Percentiles rank a stretch among this genome's conserved stretches.
Conservation (phyloP, 2,329 filamentous ascomycete genomes). For the Chaetomium olivaceum region DNA sequence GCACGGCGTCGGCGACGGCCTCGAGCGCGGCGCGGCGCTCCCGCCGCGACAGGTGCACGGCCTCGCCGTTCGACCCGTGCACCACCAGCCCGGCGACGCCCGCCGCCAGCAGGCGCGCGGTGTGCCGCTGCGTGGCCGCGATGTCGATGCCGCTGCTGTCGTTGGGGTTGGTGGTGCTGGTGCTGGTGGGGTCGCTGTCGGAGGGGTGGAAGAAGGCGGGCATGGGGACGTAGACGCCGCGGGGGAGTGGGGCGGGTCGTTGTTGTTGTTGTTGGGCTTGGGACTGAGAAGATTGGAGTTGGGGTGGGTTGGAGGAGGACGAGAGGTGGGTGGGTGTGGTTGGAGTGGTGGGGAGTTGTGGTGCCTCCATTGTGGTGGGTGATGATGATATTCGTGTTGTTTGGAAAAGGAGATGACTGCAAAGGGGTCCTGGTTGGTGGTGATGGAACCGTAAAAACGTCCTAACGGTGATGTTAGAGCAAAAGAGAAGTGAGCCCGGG, state of each 20-base stretch:
- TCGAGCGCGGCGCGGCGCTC: constrained; percentile 59
- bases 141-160: constrained; percentile 44
- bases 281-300: background rate
- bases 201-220: constrained; percentile 54
- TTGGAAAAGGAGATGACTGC: background rate
- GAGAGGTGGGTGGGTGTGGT: constrained; percentile 5
- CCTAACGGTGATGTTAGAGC: no score
- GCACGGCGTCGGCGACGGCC: constrained; percentile 41
- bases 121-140: constrained; percentile 49
- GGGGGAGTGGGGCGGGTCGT: constrained; percentile 22
- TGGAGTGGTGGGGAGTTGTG: background rate
- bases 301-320: background rate
- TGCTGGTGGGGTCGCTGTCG: constrained; percentile 42
- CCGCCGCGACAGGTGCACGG: constrained; percentile 61
- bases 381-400: background rate
- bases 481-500: background rate
- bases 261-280: background rate
- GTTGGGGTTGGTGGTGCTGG: no score
- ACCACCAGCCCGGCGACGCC: constrained; percentile 63
- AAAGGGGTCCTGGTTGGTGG: background rate
- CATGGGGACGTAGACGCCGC: constrained; percentile 56
- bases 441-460: no score
- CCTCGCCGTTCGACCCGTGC: constrained; percentile 68
- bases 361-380: constrained; percentile 9
- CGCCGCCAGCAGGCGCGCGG: constrained; percentile 58